Evolutionary conservation across 2,329 filamentous ascomycete species (phyloP), one percentile per base, ranked within the genome.

Genomic region (Graphiopsis chlorocephala): DNA sequence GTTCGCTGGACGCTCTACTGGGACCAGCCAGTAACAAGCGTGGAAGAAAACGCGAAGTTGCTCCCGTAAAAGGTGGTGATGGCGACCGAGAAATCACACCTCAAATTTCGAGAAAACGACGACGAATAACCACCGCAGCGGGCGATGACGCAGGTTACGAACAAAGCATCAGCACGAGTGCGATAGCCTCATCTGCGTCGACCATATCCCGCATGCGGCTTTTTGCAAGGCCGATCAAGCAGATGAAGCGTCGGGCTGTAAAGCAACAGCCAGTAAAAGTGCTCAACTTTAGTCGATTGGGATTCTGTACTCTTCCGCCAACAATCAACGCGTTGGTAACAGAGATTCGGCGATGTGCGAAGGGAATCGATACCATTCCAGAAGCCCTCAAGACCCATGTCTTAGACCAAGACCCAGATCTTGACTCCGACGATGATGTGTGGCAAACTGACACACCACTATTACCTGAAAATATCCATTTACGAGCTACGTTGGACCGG

Each of bases 201-300:
- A n/a, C 48, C 17, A 53, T 20, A 31, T 53, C 26, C 50, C 2
- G 50, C 1, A 53, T 53, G 50, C 50, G 25, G 25, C 26, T n/a
- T 5, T 28, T n/a, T 14, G 52, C 52, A 20, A 56, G 29, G 5
- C 29, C 53, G 2, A 25, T 31, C 11, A 56, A 56, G 29, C 53
- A 56, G n/a, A 31, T 56, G n/a, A 56, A 35, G 11, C 29, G 29
- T n/a, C 28, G 31, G 4, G 53, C 53, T 17, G 53, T 31, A 25
- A 31, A 56, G 20, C 31, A 33, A 38, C 29, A 38, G 29, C 29
- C 53, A n/a, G 20, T 56, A 14, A 31, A 56, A 25, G 31, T 25
- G n/a, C 29, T 56, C 53, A 56, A 56, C 23, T 56, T 56, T 31
- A 56, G 53, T 17, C 53, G 31, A 56, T 17, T 56, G 53, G 53